Conservation (phyloP, 371 early-diverging fungal genomes). For the Mortierella sp. region DNA sequence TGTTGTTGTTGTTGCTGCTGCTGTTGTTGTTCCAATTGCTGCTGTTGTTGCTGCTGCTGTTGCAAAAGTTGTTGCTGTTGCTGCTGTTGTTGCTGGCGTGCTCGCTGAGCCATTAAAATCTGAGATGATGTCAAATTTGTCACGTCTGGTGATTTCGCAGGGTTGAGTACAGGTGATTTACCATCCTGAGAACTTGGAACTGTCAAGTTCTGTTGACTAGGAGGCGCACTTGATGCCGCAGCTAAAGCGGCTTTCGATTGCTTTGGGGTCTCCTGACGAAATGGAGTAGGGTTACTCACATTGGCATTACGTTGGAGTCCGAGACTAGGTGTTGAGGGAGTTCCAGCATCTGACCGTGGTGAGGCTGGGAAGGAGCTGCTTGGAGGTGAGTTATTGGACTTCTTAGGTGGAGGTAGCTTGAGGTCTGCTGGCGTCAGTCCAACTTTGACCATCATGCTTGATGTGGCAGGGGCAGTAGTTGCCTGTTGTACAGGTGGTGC, state of each 20-base stretch:
- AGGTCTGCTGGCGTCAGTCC: conserved; percentile 47
- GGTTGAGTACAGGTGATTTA: not conserved
- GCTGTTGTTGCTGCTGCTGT: conserved; percentile 13
- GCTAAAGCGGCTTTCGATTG: conserved; percentile 9
- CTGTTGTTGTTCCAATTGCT: not conserved
- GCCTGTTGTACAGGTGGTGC: not conserved
- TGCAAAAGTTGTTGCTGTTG: conserved; percentile 18
- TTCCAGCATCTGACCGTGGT: conserved; percentile 23
- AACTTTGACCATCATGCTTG: conserved; percentile 20
- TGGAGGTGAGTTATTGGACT: conserved; percentile 38
- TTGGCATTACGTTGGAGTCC: conserved; percentile 8
- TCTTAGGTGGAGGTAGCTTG: conserved; percentile 44
- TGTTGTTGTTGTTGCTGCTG: conserved; percentile 8
- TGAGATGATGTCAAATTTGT: conserved; percentile 27
- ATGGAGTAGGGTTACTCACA: not conserved
- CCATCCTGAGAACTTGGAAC: conserved; percentile 8
- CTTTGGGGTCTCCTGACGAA: conserved; percentile 18
- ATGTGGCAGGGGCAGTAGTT: not conserved
- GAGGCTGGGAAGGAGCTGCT: conserved; percentile 28
- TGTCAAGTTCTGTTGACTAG: not conserved
- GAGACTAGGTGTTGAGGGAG: conserved; percentile 12
- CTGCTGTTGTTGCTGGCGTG: conserved; percentile 19
- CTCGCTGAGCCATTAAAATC: conserved; percentile 21
- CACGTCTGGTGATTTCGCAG: conserved; percentile 12
- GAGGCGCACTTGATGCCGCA: not conserved